These are phyloP conservation scores for Protomyces inouyei DNA, from an alignment of 1,139 yeast species.

Conservation along the genomic window DNA sequence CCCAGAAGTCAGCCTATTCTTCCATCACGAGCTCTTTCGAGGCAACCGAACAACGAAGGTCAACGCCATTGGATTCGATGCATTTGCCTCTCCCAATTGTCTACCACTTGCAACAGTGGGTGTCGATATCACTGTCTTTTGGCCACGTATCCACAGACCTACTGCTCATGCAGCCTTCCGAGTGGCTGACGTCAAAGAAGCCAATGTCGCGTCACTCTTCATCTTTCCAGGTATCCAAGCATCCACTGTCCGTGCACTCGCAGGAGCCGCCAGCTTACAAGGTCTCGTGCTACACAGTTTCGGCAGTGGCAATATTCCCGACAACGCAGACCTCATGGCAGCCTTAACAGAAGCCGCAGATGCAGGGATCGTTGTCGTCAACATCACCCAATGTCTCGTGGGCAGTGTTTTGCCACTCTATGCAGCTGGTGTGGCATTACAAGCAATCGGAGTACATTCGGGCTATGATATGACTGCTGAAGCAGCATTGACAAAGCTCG, in stretches of 20 bases:
- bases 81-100: slow-evolving; percentile 24
- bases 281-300: slow-evolving; percentile 24
- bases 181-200: slow-evolving; percentile 17
- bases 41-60: slow-evolving; percentile 27
- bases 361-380: slow-evolving; percentile 18
- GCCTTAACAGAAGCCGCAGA: slow-evolving; percentile 12
- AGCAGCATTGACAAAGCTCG: slow-evolving; percentile 21
- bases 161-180: slow-evolving; percentile 14
- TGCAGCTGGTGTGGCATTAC: slow-evolving; percentile 22
- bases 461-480: slow-evolving; percentile 26
- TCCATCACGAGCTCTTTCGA: slow-evolving; percentile 23
- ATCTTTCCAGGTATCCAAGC: slow-evolving; percentile 26
- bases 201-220: slow-evolving; percentile 18
- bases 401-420: slow-evolving; percentile 25
- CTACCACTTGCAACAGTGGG: slow-evolving; percentile 22
- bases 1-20: slow-evolving; percentile 27
- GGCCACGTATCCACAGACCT: slow-evolving; percentile 21
- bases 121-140: slow-evolving; percentile 13
- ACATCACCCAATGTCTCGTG: slow-evolving; percentile 22
- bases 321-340: slow-evolving; percentile 9
- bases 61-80: slow-evolving; percentile 24
- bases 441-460: slow-evolving; percentile 15
- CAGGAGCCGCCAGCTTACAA: slow-evolving; percentile 1
- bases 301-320: slow-evolving; percentile 24
- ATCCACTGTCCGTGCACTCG: slow-evolving; percentile 11